Conservation (phyloP, 345 rosid genomes). For the Dipteronia sinensis region DNA sequence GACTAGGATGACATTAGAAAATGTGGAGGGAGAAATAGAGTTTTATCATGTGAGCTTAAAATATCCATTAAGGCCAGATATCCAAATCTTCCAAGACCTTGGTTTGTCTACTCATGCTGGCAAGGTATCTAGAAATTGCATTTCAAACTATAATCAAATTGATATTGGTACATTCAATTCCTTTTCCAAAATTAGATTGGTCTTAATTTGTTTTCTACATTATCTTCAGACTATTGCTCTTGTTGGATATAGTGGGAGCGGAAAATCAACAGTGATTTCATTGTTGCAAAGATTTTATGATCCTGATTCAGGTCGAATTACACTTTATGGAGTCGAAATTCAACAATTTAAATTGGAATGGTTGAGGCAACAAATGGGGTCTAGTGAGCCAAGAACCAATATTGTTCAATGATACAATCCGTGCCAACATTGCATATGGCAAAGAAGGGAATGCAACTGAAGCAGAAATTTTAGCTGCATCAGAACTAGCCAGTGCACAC, state of each 20-base stretch:
- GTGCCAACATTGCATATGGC: constrained; percentile 77
- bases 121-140: constrained; percentile 39
- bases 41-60: constrained; percentile 63
- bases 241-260: constrained; percentile 90
- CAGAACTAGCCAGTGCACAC: constrained; percentile 82
- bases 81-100: constrained; percentile 66
- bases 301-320: constrained; percentile 71
- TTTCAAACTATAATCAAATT: neutral
- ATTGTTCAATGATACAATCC: constrained; percentile 68
- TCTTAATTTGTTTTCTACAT: neutral
- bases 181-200: neutral
- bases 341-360: constrained; percentile 59
- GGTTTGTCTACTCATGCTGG: constrained; percentile 64
- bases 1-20: constrained; percentile 51
- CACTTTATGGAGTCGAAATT: constrained; percentile 72
- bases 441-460: constrained; percentile 69
- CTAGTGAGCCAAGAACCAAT: constrained; percentile 84
- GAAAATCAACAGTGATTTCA: constrained; percentile 74
- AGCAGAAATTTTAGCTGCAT: constrained; percentile 64
- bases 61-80: constrained; percentile 75
- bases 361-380: constrained; percentile 79
- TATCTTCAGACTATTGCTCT: constrained; percentile 65
- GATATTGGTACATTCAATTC: neutral
- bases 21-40: constrained; percentile 69
- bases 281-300: constrained; percentile 81